phyloP scores from a whole-genome alignment of 176 grass and related monocot species.

The Ensete ventricosum region DNA sequence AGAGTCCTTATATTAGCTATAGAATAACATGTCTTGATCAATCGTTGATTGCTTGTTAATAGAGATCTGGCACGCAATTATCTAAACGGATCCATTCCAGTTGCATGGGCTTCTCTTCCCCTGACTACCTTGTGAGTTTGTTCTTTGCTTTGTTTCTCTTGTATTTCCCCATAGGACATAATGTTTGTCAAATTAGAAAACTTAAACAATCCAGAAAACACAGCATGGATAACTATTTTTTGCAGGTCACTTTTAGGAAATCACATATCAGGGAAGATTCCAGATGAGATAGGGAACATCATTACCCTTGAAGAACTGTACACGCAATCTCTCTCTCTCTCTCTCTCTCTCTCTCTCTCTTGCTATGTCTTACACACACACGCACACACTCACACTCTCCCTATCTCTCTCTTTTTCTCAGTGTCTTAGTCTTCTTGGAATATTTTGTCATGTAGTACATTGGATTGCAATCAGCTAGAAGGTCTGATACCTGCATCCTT shows the following conservation, averaged over 20 bases:
- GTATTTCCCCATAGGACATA: neutral
- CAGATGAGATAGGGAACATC: slow-evolving; percentile 3
- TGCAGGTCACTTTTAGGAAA: slow-evolving; percentile 4
- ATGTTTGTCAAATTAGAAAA: neutral
- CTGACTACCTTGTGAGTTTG: neutral
- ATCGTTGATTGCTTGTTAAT: neutral
- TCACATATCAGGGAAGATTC: neutral
- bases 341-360: neutral
- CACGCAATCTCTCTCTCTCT: neutral
- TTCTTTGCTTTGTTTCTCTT: neutral
- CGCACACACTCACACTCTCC: neutral
- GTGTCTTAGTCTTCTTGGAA: neutral
- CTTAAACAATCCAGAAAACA: neutral
- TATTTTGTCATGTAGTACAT: neutral
- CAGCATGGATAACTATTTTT: neutral
- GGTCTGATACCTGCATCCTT: neutral
- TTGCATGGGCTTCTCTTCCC: slow-evolving; percentile 11
- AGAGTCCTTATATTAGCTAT: neutral
- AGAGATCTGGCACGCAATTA: slow-evolving; percentile 18
- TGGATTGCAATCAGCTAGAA: slow-evolving; percentile 1
- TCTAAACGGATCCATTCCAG: slow-evolving; percentile 15
- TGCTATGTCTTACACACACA: too few species aligned
- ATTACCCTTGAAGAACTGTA: slow-evolving; percentile 5
- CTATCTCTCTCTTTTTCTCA: too few species aligned
- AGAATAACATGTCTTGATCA: neutral